These are phyloP conservation scores for Didymella pinodella DNA, from an alignment of 2,329 filamentous ascomycete genomes.

Conservation along the genomic window DNA sequence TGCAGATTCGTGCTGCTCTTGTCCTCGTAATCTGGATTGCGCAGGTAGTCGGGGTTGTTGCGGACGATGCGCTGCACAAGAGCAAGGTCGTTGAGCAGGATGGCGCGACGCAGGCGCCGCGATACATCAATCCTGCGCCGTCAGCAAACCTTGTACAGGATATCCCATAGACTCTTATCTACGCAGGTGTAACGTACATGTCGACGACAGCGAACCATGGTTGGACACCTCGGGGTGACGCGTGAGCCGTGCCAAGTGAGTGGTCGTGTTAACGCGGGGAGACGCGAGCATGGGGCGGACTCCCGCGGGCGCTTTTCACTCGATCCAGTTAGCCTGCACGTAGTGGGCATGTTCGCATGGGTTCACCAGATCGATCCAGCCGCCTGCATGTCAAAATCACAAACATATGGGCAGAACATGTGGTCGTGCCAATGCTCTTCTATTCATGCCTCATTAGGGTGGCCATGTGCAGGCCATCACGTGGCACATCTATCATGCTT, in stretches of 20 bases:
- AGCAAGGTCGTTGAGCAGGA: constrained; percentile 74
- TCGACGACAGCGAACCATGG: constrained; percentile 34
- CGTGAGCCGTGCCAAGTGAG: constrained; percentile 16
- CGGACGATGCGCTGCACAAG: constrained; percentile 80
- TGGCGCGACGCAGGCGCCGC: constrained; percentile 80
- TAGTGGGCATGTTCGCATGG: constrained; percentile 29
- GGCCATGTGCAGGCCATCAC: neutral
- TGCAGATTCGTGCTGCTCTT: constrained; percentile 87
- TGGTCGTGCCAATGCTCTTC: constrained; percentile 17
- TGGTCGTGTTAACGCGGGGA: constrained; percentile 22
- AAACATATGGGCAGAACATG: neutral
- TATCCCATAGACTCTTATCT: too few species aligned
- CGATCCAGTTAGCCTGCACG: constrained; percentile 29
- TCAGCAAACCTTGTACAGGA: neutral
- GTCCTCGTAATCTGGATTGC: constrained; percentile 78
- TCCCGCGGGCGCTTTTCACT: constrained; percentile 35
- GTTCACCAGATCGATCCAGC: constrained; percentile 2
- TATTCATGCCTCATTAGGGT: constrained; percentile 38
- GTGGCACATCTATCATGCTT: constrained; percentile 34
- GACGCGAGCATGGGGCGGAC: constrained; percentile 23
- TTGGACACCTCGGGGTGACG: constrained; percentile 18
- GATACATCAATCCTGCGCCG: constrained; percentile 74
- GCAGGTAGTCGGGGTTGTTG: constrained; percentile 73
- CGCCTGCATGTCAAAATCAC: constrained; percentile 2
- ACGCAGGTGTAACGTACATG: constrained; percentile 30